Percentiles rank a stretch among this genome's conserved stretches.
Conservation (phyloP, 1,139 yeast genomes). For the Kazachstania sp. region DNA sequence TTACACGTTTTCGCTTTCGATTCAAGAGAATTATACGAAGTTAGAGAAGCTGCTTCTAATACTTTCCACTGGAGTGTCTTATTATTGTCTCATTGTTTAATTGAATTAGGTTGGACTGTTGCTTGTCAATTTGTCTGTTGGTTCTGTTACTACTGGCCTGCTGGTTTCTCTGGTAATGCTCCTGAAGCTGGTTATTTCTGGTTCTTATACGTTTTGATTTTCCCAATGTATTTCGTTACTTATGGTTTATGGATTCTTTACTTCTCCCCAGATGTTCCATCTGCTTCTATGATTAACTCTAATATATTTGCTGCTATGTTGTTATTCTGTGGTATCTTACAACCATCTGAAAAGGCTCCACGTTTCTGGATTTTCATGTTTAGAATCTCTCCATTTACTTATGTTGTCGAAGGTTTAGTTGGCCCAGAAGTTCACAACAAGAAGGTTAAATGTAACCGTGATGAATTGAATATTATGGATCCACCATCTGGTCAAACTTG, state of each 20-base stretch:
- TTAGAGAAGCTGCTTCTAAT: constrained; percentile 51
- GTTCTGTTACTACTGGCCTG: constrained; percentile 47
- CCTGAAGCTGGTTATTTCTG: constrained; percentile 48
- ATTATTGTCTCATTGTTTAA: constrained; percentile 41
- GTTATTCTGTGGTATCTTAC: constrained; percentile 52
- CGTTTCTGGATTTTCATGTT: constrained; percentile 64
- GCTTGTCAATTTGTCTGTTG: constrained; percentile 42
- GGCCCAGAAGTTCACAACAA: constrained; percentile 44
- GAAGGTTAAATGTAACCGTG: constrained; percentile 41
- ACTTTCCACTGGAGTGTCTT: constrained; percentile 57
- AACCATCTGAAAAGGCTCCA: constrained; percentile 44
- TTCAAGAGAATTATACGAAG: constrained; percentile 48
- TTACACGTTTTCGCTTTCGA: constrained; percentile 47
- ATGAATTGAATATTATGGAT: constrained; percentile 42
- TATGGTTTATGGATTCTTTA: constrained; percentile 46
- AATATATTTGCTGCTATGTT: constrained; percentile 43
- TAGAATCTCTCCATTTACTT: constrained; percentile 60
- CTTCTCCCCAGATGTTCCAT: constrained; percentile 48
- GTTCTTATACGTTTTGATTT: constrained; percentile 40
- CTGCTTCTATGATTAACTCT: constrained; percentile 54
- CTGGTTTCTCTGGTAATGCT: constrained; percentile 38
- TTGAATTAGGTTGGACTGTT: constrained; percentile 45
- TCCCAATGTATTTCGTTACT: constrained; percentile 43
- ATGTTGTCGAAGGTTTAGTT: constrained; percentile 51
- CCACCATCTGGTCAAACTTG: constrained; percentile 53